Conservation (phyloP, 805 yeast species). For the Kodamaea restingae region DNA sequence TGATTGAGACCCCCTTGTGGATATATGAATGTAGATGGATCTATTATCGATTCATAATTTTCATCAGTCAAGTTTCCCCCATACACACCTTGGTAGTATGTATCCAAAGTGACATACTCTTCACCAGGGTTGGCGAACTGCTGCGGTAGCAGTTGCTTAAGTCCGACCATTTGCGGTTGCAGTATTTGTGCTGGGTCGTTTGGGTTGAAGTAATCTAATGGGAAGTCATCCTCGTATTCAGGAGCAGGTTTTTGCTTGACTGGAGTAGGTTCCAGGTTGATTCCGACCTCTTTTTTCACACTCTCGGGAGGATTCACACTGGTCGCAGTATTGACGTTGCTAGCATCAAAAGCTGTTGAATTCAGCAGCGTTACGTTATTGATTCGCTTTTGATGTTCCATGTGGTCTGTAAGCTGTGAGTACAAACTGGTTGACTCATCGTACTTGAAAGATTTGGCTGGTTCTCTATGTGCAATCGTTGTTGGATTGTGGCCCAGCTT, state of each 20-base stretch:
- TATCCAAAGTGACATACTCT: constrained; percentile 24
- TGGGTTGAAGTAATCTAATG: constrained; percentile 60
- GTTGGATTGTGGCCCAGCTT: constrained; percentile 57
- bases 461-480: constrained; percentile 68
- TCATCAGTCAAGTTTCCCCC: constrained; percentile 13
- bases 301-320: constrained; percentile 2
- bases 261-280: constrained; percentile 19
- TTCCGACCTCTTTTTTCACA: constrained; percentile 13
- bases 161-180: neutral
- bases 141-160: constrained; percentile 4
- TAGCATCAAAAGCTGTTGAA: constrained; percentile 2
- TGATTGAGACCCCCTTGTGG: constrained; percentile 10
- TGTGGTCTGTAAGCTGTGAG: constrained; percentile 52
- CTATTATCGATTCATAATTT: constrained; percentile 19
- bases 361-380: constrained; percentile 5
- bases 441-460: constrained; percentile 72
- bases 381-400: constrained; percentile 24
- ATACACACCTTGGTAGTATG: constrained; percentile 15
- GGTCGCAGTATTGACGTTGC: constrained; percentile 1
- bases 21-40: constrained; percentile 17
- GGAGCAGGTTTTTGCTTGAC: constrained; percentile 19
- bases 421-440: constrained; percentile 49
- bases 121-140: constrained; percentile 13
- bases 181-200: constrained; percentile 22
- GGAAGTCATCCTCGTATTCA: constrained; percentile 61